These are phyloP conservation scores for Colletotrichum sublineola DNA, from an alignment of 2,329 filamentous ascomycete genomes.

Conservation along the genomic window DNA sequence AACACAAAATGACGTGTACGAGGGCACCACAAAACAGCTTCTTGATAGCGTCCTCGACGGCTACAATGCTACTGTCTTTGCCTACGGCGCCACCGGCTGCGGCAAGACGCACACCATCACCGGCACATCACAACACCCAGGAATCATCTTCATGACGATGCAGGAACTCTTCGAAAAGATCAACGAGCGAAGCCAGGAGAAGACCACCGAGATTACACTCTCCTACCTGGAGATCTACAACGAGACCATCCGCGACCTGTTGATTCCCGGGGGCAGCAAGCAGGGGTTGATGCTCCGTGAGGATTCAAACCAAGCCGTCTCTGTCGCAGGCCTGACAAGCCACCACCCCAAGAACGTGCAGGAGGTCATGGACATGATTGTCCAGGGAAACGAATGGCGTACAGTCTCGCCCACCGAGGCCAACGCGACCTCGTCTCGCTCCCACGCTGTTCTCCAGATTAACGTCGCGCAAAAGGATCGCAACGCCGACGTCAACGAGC, in stretches of 20 bases:
- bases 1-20: conserved; percentile 93
- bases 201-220: conserved; percentile 88
- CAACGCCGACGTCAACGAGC: conserved; percentile 92
- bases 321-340: conserved; percentile 89
- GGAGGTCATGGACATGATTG: conserved; percentile 99
- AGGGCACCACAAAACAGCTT: conserved; percentile 88
- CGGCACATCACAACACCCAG: conserved; percentile 90
- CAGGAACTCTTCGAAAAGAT: conserved; percentile 99
- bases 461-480: conserved; percentile 95
- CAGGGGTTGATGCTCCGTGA: conserved; percentile 91
- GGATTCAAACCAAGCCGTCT: conserved; percentile 93
- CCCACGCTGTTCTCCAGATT: conserved; percentile 96
- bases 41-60: conserved; percentile 96
- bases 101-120: conserved; percentile 99
- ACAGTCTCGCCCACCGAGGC: conserved; percentile 98
- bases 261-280: conserved; percentile 88
- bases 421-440: conserved; percentile 96
- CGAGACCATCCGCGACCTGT: conserved; percentile 94
- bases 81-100: conserved; percentile 97
- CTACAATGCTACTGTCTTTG: conserved; percentile 99
- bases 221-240: conserved; percentile 99
- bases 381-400: conserved; percentile 91
- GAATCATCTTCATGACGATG: conserved; percentile 99
- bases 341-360: conserved; percentile 92
- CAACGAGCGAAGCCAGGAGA: conserved; percentile 85